Conservation (phyloP, 495 filamentous ascomycete genomes). For the Aspergillus carlsbadensis region DNA sequence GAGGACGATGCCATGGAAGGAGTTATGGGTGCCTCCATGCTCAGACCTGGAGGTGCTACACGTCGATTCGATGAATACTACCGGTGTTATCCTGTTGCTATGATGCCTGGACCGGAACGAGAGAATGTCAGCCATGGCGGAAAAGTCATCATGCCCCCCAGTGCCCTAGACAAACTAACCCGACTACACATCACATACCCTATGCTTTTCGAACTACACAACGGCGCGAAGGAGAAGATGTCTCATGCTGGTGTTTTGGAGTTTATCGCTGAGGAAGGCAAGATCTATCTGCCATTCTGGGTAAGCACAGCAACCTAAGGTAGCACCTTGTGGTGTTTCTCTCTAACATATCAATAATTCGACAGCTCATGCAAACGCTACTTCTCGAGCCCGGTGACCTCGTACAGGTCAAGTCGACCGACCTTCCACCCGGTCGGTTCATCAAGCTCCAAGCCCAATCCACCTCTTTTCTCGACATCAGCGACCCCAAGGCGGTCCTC, state of each 20-base stretch:
- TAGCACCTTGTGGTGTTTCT: background rate
- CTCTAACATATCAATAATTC: conserved; percentile 7
- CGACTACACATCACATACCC: conserved; percentile 96
- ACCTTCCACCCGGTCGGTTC: conserved; percentile 81
- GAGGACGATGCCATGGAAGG: conserved; percentile 59
- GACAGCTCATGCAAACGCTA: conserved; percentile 94
- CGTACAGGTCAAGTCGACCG: conserved; percentile 89
- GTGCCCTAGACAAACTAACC: conserved; percentile 92
- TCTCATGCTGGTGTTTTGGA: conserved; percentile 95
- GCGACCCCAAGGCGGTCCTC: conserved; percentile 95
- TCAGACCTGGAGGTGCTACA: conserved; percentile 37
- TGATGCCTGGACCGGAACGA: conserved; percentile 90
- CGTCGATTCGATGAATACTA: conserved; percentile 96
- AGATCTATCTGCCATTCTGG: conserved; percentile 95
- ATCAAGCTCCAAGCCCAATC: conserved; percentile 96
- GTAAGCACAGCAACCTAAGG: conserved; percentile 44
- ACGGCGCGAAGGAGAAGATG: conserved; percentile 72
- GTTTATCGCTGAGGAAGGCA: conserved; percentile 95
- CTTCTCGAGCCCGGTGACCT: conserved; percentile 87
- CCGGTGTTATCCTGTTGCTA: conserved; percentile 89
- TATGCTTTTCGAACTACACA: conserved; percentile 92
- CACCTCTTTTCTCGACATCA: conserved; percentile 88
- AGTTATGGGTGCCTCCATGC: conserved; percentile 40
- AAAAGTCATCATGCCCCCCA: conserved; percentile 95
- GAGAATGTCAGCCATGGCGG: conserved; percentile 92